These are phyloP conservation scores for Neurospora sp. DNA, from an alignment of 2,329 filamentous ascomycete species.

Conservation along the genomic window DNA sequence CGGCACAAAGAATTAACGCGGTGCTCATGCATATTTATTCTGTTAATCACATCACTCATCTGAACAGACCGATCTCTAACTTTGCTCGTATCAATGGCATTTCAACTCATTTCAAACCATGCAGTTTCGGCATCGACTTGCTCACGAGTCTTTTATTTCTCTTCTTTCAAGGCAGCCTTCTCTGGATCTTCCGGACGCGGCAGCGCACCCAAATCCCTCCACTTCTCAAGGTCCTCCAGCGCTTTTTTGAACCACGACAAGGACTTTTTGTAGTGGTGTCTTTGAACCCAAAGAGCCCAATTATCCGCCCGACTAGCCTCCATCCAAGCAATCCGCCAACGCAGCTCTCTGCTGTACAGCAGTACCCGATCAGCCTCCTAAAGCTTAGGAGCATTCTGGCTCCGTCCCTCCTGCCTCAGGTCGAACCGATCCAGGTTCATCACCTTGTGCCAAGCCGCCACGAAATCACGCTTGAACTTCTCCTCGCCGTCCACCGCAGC, in stretches of 20 bases:
- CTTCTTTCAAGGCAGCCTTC: background rate
- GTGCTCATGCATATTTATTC: background rate
- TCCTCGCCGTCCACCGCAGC: constrained; percentile 47
- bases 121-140: background rate
- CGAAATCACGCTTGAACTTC: constrained; percentile 64
- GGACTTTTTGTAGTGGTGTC: background rate
- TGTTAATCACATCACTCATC: background rate
- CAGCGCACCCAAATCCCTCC: background rate
- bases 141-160: background rate
- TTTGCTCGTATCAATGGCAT: background rate
- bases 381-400: constrained; percentile 3
- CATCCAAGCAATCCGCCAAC: background rate
- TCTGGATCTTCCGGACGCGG: background rate
- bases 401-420: constrained; percentile 18
- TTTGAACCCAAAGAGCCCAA: background rate
- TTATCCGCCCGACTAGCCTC: background rate
- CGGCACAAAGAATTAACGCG: background rate
- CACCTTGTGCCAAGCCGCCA: constrained; percentile 66
- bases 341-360: background rate
- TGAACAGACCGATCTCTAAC: background rate
- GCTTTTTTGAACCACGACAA: background rate
- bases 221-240: background rate
- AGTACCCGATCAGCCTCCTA: background rate
- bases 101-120: background rate
- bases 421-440: constrained; percentile 68